phyloP scores from a whole-genome alignment of 2,329 filamentous ascomycete genomes.

The Phoma sp. region DNA sequence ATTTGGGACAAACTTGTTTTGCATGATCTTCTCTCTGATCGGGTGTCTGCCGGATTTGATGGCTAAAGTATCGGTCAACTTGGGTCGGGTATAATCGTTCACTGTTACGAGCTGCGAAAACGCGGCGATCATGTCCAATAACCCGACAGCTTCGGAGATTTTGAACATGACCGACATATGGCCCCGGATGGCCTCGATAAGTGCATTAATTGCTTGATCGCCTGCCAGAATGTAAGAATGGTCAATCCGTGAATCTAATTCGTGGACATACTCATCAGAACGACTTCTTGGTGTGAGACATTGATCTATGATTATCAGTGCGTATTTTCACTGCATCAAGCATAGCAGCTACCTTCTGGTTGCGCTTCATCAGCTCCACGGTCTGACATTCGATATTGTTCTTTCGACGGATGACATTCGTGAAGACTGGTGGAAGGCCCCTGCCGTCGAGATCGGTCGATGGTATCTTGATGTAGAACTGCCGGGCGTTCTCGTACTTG shows the following conservation, averaged over 20 bases:
- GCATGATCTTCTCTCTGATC: constrained; percentile 76
- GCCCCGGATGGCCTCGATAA: constrained; percentile 75
- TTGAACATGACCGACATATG: constrained; percentile 79
- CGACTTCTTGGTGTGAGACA: constrained; percentile 82
- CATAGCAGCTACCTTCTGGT: constrained; percentile 55
- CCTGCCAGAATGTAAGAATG: constrained; percentile 31
- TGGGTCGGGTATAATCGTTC: constrained; percentile 70
- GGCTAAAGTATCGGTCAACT: constrained; percentile 72
- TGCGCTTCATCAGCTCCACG: constrained; percentile 78
- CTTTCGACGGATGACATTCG: constrained; percentile 78
- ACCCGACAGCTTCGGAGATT: constrained; percentile 83
- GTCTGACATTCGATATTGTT: constrained; percentile 88
- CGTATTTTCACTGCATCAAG: background rate
- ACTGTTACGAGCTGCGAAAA: constrained; percentile 70
- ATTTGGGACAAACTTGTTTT: constrained; percentile 79
- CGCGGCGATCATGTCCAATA: constrained; percentile 75
- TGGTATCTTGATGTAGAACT: constrained; percentile 78
- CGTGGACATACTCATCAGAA: constrained; percentile 69
- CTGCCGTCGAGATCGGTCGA: constrained; percentile 68
- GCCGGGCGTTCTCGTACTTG: constrained; percentile 77
- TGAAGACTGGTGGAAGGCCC: constrained; percentile 71
- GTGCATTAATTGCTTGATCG: constrained; percentile 74
- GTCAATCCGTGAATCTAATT: background rate
- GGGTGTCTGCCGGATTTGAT: constrained; percentile 80
- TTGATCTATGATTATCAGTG: constrained; percentile 66